Evolutionary conservation across 228 moss, liverwort and hornwort species (phyloP).

Genomic region (Sphagnum fallax): DNA sequence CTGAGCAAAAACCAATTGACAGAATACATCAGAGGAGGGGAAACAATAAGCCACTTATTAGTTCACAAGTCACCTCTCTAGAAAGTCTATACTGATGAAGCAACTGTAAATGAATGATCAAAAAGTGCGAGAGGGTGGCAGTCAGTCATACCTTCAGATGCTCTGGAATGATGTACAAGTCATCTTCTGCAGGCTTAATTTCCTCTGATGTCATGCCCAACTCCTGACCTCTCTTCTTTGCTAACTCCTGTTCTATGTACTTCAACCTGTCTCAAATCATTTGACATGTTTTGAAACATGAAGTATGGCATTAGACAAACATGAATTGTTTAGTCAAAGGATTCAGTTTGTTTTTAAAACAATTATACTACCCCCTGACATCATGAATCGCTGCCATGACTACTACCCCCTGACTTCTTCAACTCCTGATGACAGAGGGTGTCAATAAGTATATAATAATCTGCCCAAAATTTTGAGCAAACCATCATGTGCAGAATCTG

Average conservation of each 20-base stretch:
- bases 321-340: neutral
- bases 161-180: constrained; percentile 84
- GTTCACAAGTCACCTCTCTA: neutral
- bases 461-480: no score
- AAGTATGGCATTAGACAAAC: neutral
- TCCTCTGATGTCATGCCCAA: constrained; percentile 50
- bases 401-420: no score
- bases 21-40: neutral
- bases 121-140: no score
- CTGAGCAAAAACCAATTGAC: neutral
- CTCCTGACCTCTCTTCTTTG: constrained; percentile 71
- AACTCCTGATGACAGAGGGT: no score
- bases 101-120: no score
- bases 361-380: no score
- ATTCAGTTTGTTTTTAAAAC: no score
- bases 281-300: no score
- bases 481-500: no score
- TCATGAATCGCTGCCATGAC: no score
- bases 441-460: no score
- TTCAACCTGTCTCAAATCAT: constrained; percentile 56
- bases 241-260: constrained; percentile 90
- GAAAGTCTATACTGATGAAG: no score
- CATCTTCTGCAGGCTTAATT: constrained; percentile 76
- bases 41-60: neutral
- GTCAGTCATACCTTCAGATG: constrained; percentile 65